These are phyloP conservation scores for Boletus tomentosulus DNA, from an alignment of 768 basidiomycete genomes.

Conservation along the genomic window DNA sequence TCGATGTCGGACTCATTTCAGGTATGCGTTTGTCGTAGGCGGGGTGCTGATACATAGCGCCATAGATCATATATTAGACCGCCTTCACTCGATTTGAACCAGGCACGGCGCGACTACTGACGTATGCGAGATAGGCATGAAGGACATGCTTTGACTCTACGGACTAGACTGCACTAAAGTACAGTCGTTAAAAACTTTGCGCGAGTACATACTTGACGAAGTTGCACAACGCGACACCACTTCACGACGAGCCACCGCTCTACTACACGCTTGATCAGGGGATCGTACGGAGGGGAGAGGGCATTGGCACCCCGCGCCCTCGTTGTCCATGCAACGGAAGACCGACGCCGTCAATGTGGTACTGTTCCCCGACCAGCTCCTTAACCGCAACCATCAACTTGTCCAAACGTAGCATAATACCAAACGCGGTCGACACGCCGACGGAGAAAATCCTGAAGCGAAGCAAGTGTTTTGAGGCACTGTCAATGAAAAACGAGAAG, in stretches of 20 bases:
- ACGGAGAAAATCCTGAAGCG: constrained; percentile 59
- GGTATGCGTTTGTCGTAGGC: no score
- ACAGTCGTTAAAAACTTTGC: not conserved
- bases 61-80: no score
- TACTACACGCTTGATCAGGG: not conserved
- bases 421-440: constrained; percentile 64
- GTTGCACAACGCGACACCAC: not conserved
- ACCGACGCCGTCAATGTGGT: constrained; percentile 73
- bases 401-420: constrained; percentile 70
- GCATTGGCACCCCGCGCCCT: constrained; percentile 27
- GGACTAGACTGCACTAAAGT: not conserved
- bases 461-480: not conserved
- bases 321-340: constrained; percentile 21
- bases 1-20: no score
- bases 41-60: no score
- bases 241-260: not conserved
- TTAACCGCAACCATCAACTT: constrained; percentile 77
- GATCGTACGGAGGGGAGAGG: constrained; percentile 17
- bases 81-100: no score
- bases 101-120: no score
- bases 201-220: no score
- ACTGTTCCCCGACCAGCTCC: constrained; percentile 83
- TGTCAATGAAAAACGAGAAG: not conserved
- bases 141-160: no score
- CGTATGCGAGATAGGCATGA: no score